Base-by-base conservation (phyloP, 768 basidiomycete genomes). In the Boletus tylopilopsis region DNA sequence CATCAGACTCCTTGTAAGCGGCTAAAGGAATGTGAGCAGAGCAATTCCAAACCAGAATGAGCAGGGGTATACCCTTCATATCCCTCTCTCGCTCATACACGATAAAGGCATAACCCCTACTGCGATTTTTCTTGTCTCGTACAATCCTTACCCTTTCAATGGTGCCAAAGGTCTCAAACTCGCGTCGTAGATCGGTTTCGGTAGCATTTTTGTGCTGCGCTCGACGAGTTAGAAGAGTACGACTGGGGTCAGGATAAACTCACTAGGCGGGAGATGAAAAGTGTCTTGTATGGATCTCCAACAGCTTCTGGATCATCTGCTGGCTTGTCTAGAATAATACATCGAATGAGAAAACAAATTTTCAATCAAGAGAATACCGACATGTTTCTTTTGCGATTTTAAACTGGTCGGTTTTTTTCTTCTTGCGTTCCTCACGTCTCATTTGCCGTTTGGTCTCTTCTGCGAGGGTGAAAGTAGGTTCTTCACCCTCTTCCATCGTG, bases 1-100 rank as follows among this genome's bases (percentile, higher is more conserved):
- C 91, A 62, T 98, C 95, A 18, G 94, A 97, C 68, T 98, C 96
- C 72, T 98, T 98, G 79, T 98, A 99, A 13, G 95, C 96, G 56
- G 87, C 87, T 89, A 56, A 50, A 39, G 35, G 49, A 48, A 56
- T 46, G 39, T 62, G 42, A 61, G 49, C 57, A 57, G 38, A 57
- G 43, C 42, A 15, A 19, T 24, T 30, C 50, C 50, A 47, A 54
- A 58, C 33, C 19, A 49, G 49, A 37, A 49, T 44, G 40, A 43
- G 43, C 59, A 34, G 11, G 15, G 25, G 18, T 12, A 42, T 67
- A 94, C 94, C 94, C 81, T 98, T 98, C 96, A 99, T 99, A 67
- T 99, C 96, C 50, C 94, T 83, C 72, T 98, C 96, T 25, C 96
- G 83, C 66, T 99, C 96, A 58, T 92, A 99, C 16, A 99, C 94